phyloP scores from a whole-genome alignment of 2,329 filamentous ascomycete species.

The Monosporascus sp. region DNA sequence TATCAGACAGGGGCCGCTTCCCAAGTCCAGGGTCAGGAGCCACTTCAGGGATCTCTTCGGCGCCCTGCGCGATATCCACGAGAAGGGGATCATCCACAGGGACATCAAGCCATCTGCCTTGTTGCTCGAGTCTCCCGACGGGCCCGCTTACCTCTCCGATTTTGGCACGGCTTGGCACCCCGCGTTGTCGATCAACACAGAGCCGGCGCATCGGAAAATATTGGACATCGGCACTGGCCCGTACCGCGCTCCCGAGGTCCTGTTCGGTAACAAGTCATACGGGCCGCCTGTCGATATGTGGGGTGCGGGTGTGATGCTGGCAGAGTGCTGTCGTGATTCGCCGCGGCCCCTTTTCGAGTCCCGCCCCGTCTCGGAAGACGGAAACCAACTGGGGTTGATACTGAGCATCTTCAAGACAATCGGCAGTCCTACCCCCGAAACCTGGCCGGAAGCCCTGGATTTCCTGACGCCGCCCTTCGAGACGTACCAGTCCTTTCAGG shows the following conservation, averaged over 20 bases:
- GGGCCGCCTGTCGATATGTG: slow-evolving; percentile 75
- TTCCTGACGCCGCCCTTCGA: slow-evolving; percentile 80
- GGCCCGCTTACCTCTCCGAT: slow-evolving; percentile 76
- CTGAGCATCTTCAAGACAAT: slow-evolving; percentile 88
- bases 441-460: slow-evolving; percentile 72
- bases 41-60: slow-evolving; percentile 63
- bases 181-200: slow-evolving; percentile 48
- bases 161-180: slow-evolving; percentile 90
- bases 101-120: slow-evolving; percentile 94
- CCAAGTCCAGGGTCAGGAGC: slow-evolving; percentile 25
- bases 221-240: slow-evolving; percentile 90
- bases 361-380: slow-evolving; percentile 65
- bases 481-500: slow-evolving; percentile 73
- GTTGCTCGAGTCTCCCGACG: slow-evolving; percentile 59
- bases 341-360: slow-evolving; percentile 74
- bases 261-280: slow-evolving; percentile 80
- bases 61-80: slow-evolving; percentile 68
- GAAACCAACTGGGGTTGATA: slow-evolving; percentile 86
- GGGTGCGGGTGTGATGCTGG: slow-evolving; percentile 78
- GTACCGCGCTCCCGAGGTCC: slow-evolving; percentile 83
- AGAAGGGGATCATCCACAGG: slow-evolving; percentile 75
- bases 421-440: slow-evolving; percentile 74
- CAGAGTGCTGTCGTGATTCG: slow-evolving; percentile 59
- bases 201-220: slow-evolving; percentile 65
- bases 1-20: slow-evolving; percentile 43